Evolutionary conservation across 2,329 filamentous ascomycete genomes (phyloP).

Genomic region (Aspergillus caelatus): DNA sequence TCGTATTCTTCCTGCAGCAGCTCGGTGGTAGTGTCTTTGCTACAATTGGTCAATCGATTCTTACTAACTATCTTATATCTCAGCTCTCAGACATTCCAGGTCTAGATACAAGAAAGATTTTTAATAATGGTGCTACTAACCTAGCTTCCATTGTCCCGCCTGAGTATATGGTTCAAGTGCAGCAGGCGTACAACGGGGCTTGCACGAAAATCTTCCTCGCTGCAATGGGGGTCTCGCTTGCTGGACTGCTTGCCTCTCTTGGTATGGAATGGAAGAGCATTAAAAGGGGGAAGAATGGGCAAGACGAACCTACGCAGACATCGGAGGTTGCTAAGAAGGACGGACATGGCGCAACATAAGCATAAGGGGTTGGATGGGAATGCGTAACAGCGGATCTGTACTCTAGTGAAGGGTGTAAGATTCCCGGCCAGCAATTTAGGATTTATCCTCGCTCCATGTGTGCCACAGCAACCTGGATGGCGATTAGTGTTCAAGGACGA

Average conservation of each 20-base stretch:
- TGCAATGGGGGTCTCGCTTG: background rate
- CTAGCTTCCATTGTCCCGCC: background rate
- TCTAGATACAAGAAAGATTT: background rate
- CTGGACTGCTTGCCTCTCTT: background rate
- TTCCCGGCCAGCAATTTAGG: too few relatives aligned
- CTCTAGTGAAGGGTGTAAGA: too few relatives aligned
- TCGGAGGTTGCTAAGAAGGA: background rate
- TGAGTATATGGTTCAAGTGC: background rate
- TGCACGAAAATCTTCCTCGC: background rate
- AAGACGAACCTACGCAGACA: background rate
- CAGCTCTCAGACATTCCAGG: background rate
- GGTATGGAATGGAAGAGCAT: conserved; percentile 8
- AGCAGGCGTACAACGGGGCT: background rate
- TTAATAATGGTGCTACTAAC: background rate
- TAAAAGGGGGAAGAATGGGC: background rate
- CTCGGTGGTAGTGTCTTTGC: background rate
- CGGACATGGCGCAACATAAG: background rate
- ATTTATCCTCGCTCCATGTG: too few relatives aligned
- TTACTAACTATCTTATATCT: background rate
- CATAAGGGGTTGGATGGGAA: background rate
- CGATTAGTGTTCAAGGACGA: too few relatives aligned
- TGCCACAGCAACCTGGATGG: too few relatives aligned
- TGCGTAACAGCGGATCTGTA: too few relatives aligned
- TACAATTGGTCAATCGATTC: background rate
- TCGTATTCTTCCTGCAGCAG: conserved; percentile 1